These are phyloP conservation scores for Sphaerulina vaccinii DNA, from an alignment of 2,329 filamentous ascomycete genomes.

Conservation along the genomic window DNA sequence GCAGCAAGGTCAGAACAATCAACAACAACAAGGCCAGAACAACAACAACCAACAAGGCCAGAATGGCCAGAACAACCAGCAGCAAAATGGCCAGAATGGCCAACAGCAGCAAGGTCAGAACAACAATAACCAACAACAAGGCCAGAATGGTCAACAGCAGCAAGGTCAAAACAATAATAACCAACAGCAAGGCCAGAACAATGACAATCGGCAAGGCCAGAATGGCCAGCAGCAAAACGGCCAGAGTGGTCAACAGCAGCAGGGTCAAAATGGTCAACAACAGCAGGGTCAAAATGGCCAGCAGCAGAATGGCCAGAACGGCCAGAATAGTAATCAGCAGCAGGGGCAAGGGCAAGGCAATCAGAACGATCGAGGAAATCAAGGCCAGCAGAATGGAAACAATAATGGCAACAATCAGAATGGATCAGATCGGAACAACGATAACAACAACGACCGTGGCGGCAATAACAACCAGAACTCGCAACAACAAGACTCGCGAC, in stretches of 20 bases:
- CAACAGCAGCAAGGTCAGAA: not conserved
- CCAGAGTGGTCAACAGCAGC: slow-evolving; percentile 1
- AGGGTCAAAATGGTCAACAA: not conserved
- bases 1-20: not conserved
- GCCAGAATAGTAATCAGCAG: not conserved
- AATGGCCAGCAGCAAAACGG: slow-evolving; percentile 1
- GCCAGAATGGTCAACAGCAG: slow-evolving; percentile 2
- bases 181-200: not conserved
- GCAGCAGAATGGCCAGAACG: not conserved
- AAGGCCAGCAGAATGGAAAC: not conserved
- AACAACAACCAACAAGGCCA: not conserved
- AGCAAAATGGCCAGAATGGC: not conserved
- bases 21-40: not conserved
- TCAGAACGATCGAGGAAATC: not conserved
- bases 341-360: not conserved
- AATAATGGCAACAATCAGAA: not conserved
- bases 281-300: not conserved
- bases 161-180: slow-evolving; percentile 3
- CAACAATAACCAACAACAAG: not conserved
- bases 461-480: slow-evolving; percentile 3
- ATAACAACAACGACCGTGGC: slow-evolving; percentile 2
- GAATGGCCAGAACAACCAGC: not conserved
- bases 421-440: slow-evolving; percentile 5
- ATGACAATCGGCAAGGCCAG: not conserved
- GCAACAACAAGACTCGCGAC: not conserved